These are phyloP conservation scores for Cicer judaicum DNA, from an alignment of 306 rosid genomes.

Conservation along the genomic window DNA sequence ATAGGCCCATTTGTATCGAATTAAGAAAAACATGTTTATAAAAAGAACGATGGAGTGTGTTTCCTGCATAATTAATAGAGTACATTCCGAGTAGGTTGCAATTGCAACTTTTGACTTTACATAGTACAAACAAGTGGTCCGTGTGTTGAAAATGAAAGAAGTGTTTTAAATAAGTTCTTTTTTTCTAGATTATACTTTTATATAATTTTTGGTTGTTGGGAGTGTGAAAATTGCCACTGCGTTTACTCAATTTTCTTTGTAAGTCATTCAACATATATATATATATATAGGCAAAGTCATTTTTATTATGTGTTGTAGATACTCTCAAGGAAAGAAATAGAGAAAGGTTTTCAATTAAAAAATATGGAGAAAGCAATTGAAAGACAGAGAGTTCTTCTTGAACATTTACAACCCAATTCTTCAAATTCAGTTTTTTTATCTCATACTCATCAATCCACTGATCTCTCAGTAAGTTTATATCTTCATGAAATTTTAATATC, in stretches of 20 bases:
- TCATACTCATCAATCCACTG: conserved; percentile 43
- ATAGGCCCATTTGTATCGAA: too few relatives aligned
- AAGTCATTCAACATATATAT: too few relatives aligned
- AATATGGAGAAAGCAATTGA: conserved; percentile 78
- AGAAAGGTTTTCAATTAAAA: neutral
- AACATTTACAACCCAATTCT: conserved; percentile 71
- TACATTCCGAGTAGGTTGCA: too few relatives aligned
- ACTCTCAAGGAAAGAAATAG: neutral
- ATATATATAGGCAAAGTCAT: too few relatives aligned
- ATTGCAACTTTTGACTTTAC: too few relatives aligned
- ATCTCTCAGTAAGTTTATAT: conserved; percentile 57
- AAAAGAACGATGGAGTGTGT: too few relatives aligned
- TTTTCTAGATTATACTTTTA: neutral
- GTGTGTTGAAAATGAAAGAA: too few relatives aligned
- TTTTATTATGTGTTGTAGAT: neutral
- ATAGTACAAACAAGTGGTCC: too few relatives aligned
- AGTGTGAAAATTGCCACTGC: neutral
- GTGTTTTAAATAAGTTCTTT: too few relatives aligned
- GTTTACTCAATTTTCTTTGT: neutral
- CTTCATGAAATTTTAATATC: too few relatives aligned
- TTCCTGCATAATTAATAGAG: too few relatives aligned
- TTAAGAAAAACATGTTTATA: too few relatives aligned
- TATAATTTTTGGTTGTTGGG: neutral
- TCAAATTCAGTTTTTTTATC: conserved; percentile 41
- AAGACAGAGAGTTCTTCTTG: conserved; percentile 71